These are phyloP conservation scores for Ophiostoma populinum DNA, from an alignment of 2,329 filamentous ascomycete species.

Conservation along the genomic window DNA sequence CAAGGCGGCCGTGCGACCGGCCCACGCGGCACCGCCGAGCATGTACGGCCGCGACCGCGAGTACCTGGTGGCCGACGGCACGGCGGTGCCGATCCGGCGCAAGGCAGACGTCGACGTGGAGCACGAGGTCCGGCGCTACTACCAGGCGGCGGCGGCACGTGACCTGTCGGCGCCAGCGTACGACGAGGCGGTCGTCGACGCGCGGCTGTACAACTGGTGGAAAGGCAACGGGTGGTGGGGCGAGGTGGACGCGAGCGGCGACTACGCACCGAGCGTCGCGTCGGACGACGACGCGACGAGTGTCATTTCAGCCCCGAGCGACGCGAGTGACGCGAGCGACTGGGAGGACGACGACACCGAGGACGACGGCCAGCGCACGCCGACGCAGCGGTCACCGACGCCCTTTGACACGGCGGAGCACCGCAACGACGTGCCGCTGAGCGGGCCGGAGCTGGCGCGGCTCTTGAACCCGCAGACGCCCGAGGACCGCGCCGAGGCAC, in stretches of 20 bases:
- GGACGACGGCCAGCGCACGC: constrained; percentile 46
- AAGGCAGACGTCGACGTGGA: constrained; percentile 46
- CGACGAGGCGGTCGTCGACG: constrained; percentile 52
- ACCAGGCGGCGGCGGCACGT: constrained; percentile 17
- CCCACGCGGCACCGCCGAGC: constrained; percentile 3
- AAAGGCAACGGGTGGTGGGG: constrained; percentile 73
- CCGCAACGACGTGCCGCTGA: constrained; percentile 39
- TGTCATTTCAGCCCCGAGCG: constrained; percentile 44
- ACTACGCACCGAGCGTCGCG: constrained; percentile 44
- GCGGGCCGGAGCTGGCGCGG: constrained; percentile 52
- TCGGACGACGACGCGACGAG: constrained; percentile 60
- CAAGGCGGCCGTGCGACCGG: constrained; percentile 14
- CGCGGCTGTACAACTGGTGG: constrained; percentile 72
- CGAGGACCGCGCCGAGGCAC: constrained; percentile 67
- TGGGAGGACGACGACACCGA: constrained; percentile 29
- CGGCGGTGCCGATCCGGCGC: constrained; percentile 33
- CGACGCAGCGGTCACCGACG: constrained; percentile 20
- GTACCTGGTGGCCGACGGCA: constrained; percentile 13
- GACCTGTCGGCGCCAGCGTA: constrained; percentile 12
- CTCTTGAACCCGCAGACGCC: constrained; percentile 65
- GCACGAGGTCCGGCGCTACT: constrained; percentile 50
- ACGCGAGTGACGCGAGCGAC: constrained; percentile 22
- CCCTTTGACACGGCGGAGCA: constrained; percentile 24
- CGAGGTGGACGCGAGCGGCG: constrained; percentile 60
- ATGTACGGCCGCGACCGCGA: not conserved